Conservation (phyloP, 108 stramenopile genomes). For the Bacterosira constricta region DNA sequence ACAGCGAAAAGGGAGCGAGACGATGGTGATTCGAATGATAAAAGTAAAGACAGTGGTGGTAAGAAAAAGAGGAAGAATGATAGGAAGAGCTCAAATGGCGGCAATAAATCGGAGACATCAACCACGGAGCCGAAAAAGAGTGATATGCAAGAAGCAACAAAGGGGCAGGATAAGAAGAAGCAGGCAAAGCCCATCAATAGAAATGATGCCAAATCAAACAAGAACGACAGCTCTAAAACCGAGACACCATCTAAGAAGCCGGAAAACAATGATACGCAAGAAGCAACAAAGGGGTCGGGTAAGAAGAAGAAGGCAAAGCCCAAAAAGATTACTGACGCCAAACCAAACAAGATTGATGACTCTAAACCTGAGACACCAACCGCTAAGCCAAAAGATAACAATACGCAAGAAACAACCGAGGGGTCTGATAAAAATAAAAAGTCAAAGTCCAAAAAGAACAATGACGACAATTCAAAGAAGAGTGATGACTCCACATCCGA, state of each 20-base stretch:
- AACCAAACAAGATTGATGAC: constrained; percentile 7
- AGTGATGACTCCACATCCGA: constrained; percentile 7
- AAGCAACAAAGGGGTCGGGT: background rate
- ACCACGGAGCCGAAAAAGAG: background rate
- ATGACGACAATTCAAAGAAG: constrained; percentile 5
- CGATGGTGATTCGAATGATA: background rate
- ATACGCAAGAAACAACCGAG: background rate
- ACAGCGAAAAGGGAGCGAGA: constrained; percentile 29
- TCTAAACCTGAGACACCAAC: constrained; percentile 3
- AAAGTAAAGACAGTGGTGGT: constrained; percentile 19
- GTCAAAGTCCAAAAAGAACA: constrained; percentile 16
- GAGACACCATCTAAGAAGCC: background rate
- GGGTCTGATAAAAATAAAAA: background rate
- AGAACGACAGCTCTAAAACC: background rate
- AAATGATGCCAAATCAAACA: background rate
- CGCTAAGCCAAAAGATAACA: background rate
- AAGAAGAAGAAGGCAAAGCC: constrained; percentile 7
- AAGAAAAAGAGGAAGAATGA: constrained; percentile 29
- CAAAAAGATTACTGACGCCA: constrained; percentile 5
- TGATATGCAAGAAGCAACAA: background rate
- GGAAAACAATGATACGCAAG: background rate
- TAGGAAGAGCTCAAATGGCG: background rate
- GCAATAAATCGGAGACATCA: background rate
- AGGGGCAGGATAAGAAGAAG: background rate
- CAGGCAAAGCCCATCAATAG: background rate